Evolutionary conservation across 805 yeast genomes (phyloP).

Genomic region (Millerago galiae): DNA sequence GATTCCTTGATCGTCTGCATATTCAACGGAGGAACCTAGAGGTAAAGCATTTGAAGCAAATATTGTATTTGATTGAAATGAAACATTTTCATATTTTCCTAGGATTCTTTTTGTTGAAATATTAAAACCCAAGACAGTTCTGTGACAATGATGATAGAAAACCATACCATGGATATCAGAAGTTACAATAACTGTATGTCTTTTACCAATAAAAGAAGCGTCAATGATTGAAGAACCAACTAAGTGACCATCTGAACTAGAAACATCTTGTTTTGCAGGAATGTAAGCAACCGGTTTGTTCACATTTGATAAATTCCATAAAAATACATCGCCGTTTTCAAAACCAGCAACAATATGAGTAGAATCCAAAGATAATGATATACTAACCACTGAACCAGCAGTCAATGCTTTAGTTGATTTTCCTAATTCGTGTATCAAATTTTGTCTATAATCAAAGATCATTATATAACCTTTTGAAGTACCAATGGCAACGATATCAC

Average conservation of each 20-base stretch:
- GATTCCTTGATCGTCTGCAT: slow-evolving; percentile 52
- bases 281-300: slow-evolving; percentile 24
- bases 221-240: slow-evolving; percentile 31
- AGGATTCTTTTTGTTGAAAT: slow-evolving; percentile 42
- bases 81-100: slow-evolving; percentile 37
- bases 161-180: slow-evolving; percentile 53
- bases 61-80: slow-evolving; percentile 21
- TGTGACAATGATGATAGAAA: slow-evolving; percentile 56
- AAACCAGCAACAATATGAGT: slow-evolving; percentile 65
- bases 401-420: slow-evolving; percentile 23
- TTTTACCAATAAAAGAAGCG: slow-evolving; percentile 40
- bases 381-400: slow-evolving; percentile 44
- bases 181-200: slow-evolving; percentile 51
- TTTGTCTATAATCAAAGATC: slow-evolving; percentile 66
- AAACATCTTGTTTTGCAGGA: slow-evolving; percentile 13
- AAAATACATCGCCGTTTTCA: slow-evolving; percentile 51
- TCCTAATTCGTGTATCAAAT: slow-evolving; percentile 38
- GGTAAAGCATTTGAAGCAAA: slow-evolving; percentile 49
- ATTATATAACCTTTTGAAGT: slow-evolving; percentile 61
- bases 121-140: slow-evolving; percentile 47
- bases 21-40: slow-evolving; percentile 46
- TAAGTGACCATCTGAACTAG: slow-evolving; percentile 28
- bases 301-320: slow-evolving; percentile 55
- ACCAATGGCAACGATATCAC: slow-evolving; percentile 54
- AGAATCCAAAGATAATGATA: slow-evolving; percentile 64